Conservation (phyloP, 129 eudicot species). For the Lonicera japonica region DNA sequence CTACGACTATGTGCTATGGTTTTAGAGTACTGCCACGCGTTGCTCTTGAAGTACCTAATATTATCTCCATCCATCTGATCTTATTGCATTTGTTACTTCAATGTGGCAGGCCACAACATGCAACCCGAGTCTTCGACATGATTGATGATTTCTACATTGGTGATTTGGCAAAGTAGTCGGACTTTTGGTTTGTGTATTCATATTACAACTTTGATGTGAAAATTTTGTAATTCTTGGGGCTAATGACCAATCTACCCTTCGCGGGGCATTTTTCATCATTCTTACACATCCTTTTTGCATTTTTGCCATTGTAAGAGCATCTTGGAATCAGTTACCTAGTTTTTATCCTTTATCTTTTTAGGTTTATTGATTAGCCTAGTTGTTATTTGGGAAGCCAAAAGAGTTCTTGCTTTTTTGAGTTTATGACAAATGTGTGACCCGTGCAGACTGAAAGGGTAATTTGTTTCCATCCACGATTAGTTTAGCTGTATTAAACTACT, state of each 20-base stretch:
- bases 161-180: slow-evolving; percentile 40
- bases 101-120: slow-evolving; percentile 83
- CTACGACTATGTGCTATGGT: not conserved
- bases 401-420: too few species aligned
- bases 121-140: slow-evolving; percentile 81
- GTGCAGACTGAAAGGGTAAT: too few species aligned
- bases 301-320: not conserved
- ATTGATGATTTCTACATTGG: slow-evolving; percentile 81
- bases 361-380: too few species aligned
- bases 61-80: not conserved
- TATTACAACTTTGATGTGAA: not conserved
- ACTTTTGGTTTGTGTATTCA: not conserved
- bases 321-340: not conserved
- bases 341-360: not conserved
- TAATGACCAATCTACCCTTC: not conserved
- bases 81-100: not conserved
- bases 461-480: too few species aligned
- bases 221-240: not conserved
- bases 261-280: not conserved
- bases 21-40: too few species aligned
- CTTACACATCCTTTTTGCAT: not conserved
- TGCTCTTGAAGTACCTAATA: not conserved
- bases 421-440: too few species aligned
- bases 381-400: too few species aligned
- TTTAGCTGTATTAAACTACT: too few species aligned